Percentiles rank a stretch among this genome's conserved stretches.
These are phyloP conservation scores for Fraxinus pennsylvanica DNA, from an alignment of 257 asterid species.

Conservation along the genomic window DNA sequence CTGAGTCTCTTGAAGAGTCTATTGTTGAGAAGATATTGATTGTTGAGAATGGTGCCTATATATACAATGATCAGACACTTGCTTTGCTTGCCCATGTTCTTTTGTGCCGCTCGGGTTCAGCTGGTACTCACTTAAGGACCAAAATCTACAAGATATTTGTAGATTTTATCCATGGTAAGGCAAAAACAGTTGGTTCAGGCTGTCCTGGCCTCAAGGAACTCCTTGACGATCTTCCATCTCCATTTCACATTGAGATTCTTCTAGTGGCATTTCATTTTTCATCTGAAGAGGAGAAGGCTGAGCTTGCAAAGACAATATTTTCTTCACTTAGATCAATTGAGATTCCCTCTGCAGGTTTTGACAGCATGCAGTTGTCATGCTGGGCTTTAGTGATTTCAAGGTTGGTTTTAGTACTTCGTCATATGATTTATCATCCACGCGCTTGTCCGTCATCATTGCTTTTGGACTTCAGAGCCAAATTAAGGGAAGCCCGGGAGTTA, in stretches of 20 bases:
- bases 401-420: constrained; percentile 84
- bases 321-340: constrained; percentile 53
- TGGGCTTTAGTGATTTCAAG: constrained; percentile 89
- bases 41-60: constrained; percentile 64
- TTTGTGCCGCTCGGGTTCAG: constrained; percentile 55
- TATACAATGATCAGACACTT: constrained; percentile 75
- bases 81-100: constrained; percentile 87
- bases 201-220: constrained; percentile 63
- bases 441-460: constrained; percentile 79
- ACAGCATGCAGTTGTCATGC: constrained; percentile 64
- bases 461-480: constrained; percentile 69
- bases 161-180: constrained; percentile 56
- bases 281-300: constrained; percentile 69
- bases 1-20: constrained; percentile 66
- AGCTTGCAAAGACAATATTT: constrained; percentile 52
- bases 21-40: constrained; percentile 65
- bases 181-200: constrained; percentile 46
- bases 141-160: constrained; percentile 57
- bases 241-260: constrained; percentile 80
- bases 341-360: constrained; percentile 48
- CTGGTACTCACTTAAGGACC: constrained; percentile 72
- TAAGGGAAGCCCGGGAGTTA: constrained; percentile 62
- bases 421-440: constrained; percentile 67
- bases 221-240: constrained; percentile 73
- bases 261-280: constrained; percentile 81